phyloP scores from a whole-genome alignment of 495 filamentous ascomycete species.

The Talaromyces trachyspermus region DNA sequence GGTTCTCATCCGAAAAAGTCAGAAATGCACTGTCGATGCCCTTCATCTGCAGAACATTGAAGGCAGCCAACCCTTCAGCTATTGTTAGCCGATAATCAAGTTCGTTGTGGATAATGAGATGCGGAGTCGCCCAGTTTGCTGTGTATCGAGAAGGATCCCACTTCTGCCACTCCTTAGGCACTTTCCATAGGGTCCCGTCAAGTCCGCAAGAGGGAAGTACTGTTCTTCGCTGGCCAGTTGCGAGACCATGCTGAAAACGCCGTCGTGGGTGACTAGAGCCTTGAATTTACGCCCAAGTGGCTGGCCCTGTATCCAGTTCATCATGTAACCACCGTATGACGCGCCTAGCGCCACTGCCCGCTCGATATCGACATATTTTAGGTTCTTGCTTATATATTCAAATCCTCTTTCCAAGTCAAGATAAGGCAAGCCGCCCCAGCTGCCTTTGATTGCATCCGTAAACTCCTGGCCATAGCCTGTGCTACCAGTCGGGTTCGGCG shows the following conservation, averaged over 20 bases:
- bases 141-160: constrained; percentile 74
- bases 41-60: constrained; percentile 74
- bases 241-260: constrained; percentile 71
- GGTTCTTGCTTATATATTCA: constrained; percentile 64
- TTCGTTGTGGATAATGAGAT: constrained; percentile 85
- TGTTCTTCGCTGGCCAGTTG: constrained; percentile 77
- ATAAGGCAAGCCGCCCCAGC: constrained; percentile 80
- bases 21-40: constrained; percentile 48
- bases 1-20: constrained; percentile 76
- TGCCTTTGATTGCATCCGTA: constrained; percentile 63
- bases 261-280: constrained; percentile 86
- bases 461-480: constrained; percentile 80
- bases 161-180: constrained; percentile 64
- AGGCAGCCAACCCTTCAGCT: constrained; percentile 73
- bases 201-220: constrained; percentile 82
- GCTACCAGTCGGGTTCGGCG: constrained; percentile 83
- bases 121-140: constrained; percentile 75
- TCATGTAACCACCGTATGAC: constrained; percentile 84
- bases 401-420: constrained; percentile 73
- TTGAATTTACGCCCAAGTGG: constrained; percentile 66
- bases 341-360: constrained; percentile 79
- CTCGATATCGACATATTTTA: constrained; percentile 66
- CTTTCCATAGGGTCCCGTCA: constrained; percentile 70
- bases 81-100: constrained; percentile 86
- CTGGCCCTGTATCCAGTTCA: constrained; percentile 56